A percentile compares a stretch with the other conserved stretches of the same genome.
Conservation (phyloP, 371 early-diverging fungal genomes). For the Rhizopus sp. region DNA sequence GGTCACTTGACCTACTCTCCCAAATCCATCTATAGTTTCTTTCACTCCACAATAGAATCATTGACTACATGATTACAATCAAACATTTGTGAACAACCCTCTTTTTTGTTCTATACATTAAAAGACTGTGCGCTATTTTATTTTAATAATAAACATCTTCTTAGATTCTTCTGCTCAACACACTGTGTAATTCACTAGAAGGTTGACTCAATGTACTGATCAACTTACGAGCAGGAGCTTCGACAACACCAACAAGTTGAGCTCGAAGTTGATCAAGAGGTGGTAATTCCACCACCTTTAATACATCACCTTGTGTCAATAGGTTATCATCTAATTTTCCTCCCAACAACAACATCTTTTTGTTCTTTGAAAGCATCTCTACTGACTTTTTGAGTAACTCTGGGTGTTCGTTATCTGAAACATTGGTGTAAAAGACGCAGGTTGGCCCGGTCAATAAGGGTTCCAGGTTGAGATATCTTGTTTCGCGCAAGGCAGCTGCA, state of each 20-base stretch:
- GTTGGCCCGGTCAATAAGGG: conserved; percentile 61
- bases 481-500: conserved; percentile 51
- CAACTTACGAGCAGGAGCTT: conserved; percentile 59
- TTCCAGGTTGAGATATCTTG: conserved; percentile 58
- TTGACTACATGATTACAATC: too few relatives aligned
- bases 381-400: conserved; percentile 50
- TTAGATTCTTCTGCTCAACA: conserved; percentile 47
- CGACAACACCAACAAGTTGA: conserved; percentile 60
- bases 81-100: too few relatives aligned
- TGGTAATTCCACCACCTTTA: conserved; percentile 60
- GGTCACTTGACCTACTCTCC: too few relatives aligned
- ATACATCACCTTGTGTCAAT: conserved; percentile 55
- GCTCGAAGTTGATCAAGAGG: conserved; percentile 53
- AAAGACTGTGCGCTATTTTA: not conserved
- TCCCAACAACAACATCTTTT: conserved; percentile 64
- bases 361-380: conserved; percentile 56
- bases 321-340: conserved; percentile 62
- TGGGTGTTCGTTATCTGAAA: conserved; percentile 37
- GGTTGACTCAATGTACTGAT: conserved; percentile 52
- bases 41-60: too few relatives aligned
- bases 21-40: too few relatives aligned
- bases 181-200: conserved; percentile 47
- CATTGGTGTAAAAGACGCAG: conserved; percentile 56
- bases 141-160: conserved; percentile 6
- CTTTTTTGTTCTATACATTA: too few relatives aligned